Evolutionary conservation across 371 early-diverging fungal genomes (phyloP).

Genomic region (Blakeslea trispora): DNA sequence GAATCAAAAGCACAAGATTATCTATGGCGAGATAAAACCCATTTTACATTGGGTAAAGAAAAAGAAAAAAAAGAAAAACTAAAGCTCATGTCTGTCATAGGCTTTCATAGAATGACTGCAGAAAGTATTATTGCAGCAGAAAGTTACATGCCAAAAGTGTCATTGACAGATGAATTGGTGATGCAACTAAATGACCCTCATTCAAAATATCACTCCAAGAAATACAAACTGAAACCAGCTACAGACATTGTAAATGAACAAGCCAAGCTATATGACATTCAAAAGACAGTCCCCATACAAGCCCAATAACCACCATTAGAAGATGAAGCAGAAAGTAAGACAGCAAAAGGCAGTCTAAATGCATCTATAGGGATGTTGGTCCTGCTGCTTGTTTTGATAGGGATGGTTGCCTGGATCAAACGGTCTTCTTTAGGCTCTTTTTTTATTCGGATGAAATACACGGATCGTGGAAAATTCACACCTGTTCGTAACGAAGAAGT

Average conservation of each 20-base stretch:
- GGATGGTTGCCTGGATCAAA: constrained; percentile 16
- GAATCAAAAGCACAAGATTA: constrained; percentile 27
- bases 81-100: too few relatives aligned
- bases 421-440: constrained; percentile 2
- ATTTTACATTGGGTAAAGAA: constrained; percentile 43
- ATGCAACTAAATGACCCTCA: constrained; percentile 18
- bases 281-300: constrained; percentile 5
- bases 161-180: constrained; percentile 11
- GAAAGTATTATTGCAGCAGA: constrained; percentile 40
- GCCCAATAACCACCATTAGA: constrained; percentile 21
- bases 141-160: constrained; percentile 25
- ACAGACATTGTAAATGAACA: constrained; percentile 30
- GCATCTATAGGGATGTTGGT: constrained; percentile 9
- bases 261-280: constrained; percentile 18
- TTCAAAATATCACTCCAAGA: constrained; percentile 28
- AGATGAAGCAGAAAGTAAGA: constrained; percentile 9
- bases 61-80: neutral
- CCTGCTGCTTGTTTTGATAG: constrained; percentile 5
- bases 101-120: constrained; percentile 37
- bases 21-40: constrained; percentile 52
- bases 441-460: neutral
- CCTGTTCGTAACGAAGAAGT: constrained; percentile 20
- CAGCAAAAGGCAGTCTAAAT: neutral
- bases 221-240: constrained; percentile 23
- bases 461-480: constrained; percentile 14